A percentile compares a stretch with the other conserved stretches of the same genome.
These are phyloP conservation scores for Entophlyctis helioformis DNA, from an alignment of 192 early-diverging fungal genomes.

Conservation along the genomic window DNA sequence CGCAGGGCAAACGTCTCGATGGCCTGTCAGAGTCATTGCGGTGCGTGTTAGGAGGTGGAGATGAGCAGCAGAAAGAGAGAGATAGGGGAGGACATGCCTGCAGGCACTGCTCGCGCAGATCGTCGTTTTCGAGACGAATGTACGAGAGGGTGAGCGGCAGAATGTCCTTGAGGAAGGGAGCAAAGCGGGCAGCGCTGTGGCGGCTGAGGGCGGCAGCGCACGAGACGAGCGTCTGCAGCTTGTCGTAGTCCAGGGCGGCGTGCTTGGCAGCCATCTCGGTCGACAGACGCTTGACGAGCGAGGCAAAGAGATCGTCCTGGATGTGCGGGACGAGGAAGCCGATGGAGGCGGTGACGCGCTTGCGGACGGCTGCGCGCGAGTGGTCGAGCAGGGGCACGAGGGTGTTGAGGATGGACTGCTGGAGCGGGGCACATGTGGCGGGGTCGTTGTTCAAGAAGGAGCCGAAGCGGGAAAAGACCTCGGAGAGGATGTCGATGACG, in stretches of 20 bases:
- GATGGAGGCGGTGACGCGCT: slow-evolving; percentile 60
- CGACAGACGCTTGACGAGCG: slow-evolving; percentile 41
- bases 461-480: slow-evolving; percentile 62
- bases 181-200: slow-evolving; percentile 53
- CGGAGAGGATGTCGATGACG: slow-evolving; percentile 61
- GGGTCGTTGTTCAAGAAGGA: slow-evolving; percentile 28
- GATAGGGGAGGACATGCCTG: slow-evolving; percentile 23
- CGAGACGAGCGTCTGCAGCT: slow-evolving; percentile 61
- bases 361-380: slow-evolving; percentile 60
- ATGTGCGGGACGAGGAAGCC: slow-evolving; percentile 53
- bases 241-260: slow-evolving; percentile 44
- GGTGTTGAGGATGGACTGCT: slow-evolving; percentile 46
- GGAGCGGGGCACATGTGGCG: slow-evolving; percentile 19
- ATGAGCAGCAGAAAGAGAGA: background rate
- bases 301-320: slow-evolving; percentile 60
- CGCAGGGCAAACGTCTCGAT: slow-evolving; percentile 65
- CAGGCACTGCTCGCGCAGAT: slow-evolving; percentile 69
- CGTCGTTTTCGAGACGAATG: slow-evolving; percentile 57
- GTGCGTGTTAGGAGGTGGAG: background rate
- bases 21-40: slow-evolving; percentile 13
- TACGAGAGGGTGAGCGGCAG: slow-evolving; percentile 52
- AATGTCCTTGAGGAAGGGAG: slow-evolving; percentile 45
- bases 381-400: slow-evolving; percentile 60
- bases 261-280: slow-evolving; percentile 36
- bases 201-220: slow-evolving; percentile 65